phyloP scores from a whole-genome alignment of 495 filamentous ascomycete species.

The Polyplosphaeria fusca region DNA sequence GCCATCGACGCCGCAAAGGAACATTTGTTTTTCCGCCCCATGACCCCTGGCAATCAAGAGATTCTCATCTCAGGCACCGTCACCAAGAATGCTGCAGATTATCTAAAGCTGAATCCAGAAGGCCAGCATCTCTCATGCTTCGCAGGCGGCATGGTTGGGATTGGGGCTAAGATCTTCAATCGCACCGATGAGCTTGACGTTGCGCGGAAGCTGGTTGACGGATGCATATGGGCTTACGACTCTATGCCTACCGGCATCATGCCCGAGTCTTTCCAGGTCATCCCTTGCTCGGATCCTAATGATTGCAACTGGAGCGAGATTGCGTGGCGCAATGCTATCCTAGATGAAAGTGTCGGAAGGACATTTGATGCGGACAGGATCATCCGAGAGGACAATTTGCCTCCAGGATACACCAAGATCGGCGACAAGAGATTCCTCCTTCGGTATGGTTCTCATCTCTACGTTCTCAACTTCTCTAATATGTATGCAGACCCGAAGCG shows the following conservation, averaged over 20 bases:
- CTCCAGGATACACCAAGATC: slow-evolving; percentile 57
- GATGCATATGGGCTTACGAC: slow-evolving; percentile 93
- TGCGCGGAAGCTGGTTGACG: slow-evolving; percentile 78
- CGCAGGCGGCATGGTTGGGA: slow-evolving; percentile 86
- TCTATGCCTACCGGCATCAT: slow-evolving; percentile 72
- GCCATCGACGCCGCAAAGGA: slow-evolving; percentile 67
- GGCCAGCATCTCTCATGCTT: slow-evolving; percentile 83
- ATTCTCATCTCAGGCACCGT: slow-evolving; percentile 66
- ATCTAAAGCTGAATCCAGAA: slow-evolving; percentile 52
- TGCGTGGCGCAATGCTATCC: slow-evolving; percentile 45
- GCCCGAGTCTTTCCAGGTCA: slow-evolving; percentile 66
- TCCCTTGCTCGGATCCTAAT: slow-evolving; percentile 55
- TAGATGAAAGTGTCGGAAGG: slow-evolving; percentile 26
- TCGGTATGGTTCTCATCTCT: slow-evolving; percentile 3
- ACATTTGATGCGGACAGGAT: slow-evolving; percentile 39
- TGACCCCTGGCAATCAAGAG: slow-evolving; percentile 71
- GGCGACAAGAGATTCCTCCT: slow-evolving; percentile 46
- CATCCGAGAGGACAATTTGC: slow-evolving; percentile 47
- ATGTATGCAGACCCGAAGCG: slow-evolving; percentile 45
- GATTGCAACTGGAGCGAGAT: slow-evolving; percentile 56
- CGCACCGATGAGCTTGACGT: slow-evolving; percentile 74
- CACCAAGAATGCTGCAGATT: slow-evolving; percentile 35
- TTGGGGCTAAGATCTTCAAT: slow-evolving; percentile 81
- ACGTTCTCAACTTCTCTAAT: neutral
- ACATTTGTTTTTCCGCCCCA: slow-evolving; percentile 77